Percentiles rank a stretch among this genome's conserved stretches.
Evolutionary conservation across 2,329 filamentous ascomycete genomes (phyloP).

Genomic region (Phoma herbarum): DNA sequence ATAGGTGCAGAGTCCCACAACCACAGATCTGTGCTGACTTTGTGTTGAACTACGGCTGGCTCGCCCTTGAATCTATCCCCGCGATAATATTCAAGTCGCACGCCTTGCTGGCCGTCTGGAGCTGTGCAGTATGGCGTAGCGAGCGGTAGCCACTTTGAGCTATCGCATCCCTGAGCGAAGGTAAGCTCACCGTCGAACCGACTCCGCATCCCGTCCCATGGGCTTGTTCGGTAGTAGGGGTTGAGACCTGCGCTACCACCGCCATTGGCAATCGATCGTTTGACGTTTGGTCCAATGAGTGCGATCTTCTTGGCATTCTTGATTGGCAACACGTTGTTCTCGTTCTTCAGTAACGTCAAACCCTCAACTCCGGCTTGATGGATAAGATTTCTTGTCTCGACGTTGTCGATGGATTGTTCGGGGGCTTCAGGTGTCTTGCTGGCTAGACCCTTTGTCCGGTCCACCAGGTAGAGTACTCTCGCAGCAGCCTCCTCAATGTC

Average conservation of each 20-base stretch:
- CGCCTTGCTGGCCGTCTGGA: conserved; percentile 66
- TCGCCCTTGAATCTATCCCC: conserved; percentile 69
- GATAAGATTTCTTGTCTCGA: conserved; percentile 67
- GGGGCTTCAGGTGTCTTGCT: conserved; percentile 66
- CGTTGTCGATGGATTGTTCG: conserved; percentile 63
- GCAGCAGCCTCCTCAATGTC: conserved; percentile 57
- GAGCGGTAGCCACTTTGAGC: conserved; percentile 71
- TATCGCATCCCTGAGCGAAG: conserved; percentile 70
- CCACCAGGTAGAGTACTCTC: conserved; percentile 69
- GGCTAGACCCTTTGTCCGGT: conserved; percentile 66
- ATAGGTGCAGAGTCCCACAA: conserved; percentile 74
- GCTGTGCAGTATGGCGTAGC: conserved; percentile 68
- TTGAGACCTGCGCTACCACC: conserved; percentile 74
- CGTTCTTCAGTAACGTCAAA: conserved; percentile 71
- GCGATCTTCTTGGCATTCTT: conserved; percentile 66
- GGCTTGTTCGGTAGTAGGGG: conserved; percentile 73
- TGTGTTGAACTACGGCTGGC: conserved; percentile 65
- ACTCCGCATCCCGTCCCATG: conserved; percentile 68
- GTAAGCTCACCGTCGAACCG: conserved; percentile 64
- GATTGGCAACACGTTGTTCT: conserved; percentile 67
- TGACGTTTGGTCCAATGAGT: conserved; percentile 73
- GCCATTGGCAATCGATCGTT: conserved; percentile 72
- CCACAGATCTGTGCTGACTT: conserved; percentile 72
- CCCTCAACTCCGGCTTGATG: conserved; percentile 69
- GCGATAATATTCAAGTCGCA: conserved; percentile 70